Evolutionary conservation across 345 rosid species (phyloP).

Genomic region (Hypericum perforatum): DNA sequence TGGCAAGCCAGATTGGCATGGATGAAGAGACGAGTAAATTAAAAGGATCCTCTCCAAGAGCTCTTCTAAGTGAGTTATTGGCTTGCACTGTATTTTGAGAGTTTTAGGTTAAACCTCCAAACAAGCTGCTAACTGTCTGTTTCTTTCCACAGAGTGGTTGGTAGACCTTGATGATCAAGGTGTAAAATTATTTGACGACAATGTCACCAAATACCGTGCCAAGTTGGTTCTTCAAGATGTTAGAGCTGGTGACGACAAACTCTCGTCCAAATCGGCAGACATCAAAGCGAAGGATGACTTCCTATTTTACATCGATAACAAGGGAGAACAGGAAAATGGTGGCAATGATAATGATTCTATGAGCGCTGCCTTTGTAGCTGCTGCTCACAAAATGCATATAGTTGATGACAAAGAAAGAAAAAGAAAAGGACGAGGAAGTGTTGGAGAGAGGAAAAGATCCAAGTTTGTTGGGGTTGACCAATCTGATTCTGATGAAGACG

Average conservation of each 20-base stretch:
- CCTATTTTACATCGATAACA: slow-evolving; percentile 33
- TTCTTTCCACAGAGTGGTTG: slow-evolving; percentile 28
- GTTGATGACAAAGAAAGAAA: slow-evolving; percentile 21
- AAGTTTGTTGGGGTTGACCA: slow-evolving; percentile 25
- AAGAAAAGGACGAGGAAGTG: slow-evolving; percentile 18
- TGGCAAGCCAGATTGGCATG: slow-evolving; percentile 19
- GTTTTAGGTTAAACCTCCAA: neutral
- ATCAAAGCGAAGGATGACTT: slow-evolving; percentile 16
- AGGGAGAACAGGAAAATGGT: slow-evolving; percentile 21
- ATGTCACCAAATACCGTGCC: slow-evolving; percentile 28
- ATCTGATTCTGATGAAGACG: slow-evolving; percentile 14
- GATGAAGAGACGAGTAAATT: slow-evolving; percentile 23
- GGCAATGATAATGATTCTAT: slow-evolving; percentile 26
- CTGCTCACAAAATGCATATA: slow-evolving; percentile 18
- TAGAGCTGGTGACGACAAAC: slow-evolving; percentile 15
- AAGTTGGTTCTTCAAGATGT: slow-evolving; percentile 25
- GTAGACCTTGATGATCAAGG: slow-evolving; percentile 38
- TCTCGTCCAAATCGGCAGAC: slow-evolving; percentile 11
- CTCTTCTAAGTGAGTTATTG: slow-evolving; percentile 36
- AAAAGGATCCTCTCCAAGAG: slow-evolving; percentile 35
- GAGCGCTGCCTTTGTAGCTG: slow-evolving; percentile 33
- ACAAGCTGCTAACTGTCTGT: slow-evolving; percentile 1
- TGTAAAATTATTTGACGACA: slow-evolving; percentile 28
- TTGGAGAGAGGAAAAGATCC: slow-evolving; percentile 19
- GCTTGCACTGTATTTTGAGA: neutral